phyloP scores from a whole-genome alignment of 768 basidiomycete genomes.

The Suillus clintonianus region DNA sequence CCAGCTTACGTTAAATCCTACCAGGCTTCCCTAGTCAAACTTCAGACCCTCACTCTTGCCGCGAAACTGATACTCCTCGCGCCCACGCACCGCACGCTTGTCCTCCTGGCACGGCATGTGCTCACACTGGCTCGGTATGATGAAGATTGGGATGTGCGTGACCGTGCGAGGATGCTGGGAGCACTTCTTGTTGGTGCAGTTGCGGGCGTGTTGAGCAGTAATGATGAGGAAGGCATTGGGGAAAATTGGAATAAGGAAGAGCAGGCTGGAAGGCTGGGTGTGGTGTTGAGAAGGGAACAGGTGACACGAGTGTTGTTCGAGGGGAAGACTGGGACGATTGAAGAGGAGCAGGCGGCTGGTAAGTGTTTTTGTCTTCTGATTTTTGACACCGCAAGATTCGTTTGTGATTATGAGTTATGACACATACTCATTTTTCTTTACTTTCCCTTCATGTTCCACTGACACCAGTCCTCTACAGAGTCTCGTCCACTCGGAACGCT shows the following conservation, averaged over 20 bases:
- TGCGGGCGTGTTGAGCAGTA: constrained; percentile 37
- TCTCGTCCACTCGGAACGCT: constrained; percentile 62
- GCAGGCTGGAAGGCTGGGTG: constrained; percentile 40
- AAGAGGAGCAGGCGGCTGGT: constrained; percentile 38
- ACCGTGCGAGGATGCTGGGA: constrained; percentile 79
- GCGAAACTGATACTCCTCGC: constrained; percentile 79
- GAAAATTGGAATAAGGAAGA: background rate
- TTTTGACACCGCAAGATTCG: constrained; percentile 5
- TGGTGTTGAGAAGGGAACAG: constrained; percentile 81
- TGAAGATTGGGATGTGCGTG: constrained; percentile 84
- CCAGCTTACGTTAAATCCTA: background rate
- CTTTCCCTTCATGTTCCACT: constrained; percentile 1
- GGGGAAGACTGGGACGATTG: constrained; percentile 58
- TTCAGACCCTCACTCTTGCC: constrained; percentile 83
- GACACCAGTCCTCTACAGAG: constrained; percentile 35
- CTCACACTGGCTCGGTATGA: constrained; percentile 89
- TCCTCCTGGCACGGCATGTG: constrained; percentile 67
- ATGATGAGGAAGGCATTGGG: constrained; percentile 41
- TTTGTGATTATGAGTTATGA: background rate
- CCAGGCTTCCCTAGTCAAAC: constrained; percentile 69
- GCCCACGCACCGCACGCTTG: constrained; percentile 50
- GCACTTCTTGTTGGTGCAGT: constrained; percentile 64
- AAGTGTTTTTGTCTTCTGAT: constrained; percentile 19
- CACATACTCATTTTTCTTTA: constrained; percentile 3
- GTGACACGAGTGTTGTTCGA: constrained; percentile 78